Percentiles rank a stretch among this genome's conserved stretches.
Conservation (phyloP, 208 protist species). For the Leishmania major region DNA sequence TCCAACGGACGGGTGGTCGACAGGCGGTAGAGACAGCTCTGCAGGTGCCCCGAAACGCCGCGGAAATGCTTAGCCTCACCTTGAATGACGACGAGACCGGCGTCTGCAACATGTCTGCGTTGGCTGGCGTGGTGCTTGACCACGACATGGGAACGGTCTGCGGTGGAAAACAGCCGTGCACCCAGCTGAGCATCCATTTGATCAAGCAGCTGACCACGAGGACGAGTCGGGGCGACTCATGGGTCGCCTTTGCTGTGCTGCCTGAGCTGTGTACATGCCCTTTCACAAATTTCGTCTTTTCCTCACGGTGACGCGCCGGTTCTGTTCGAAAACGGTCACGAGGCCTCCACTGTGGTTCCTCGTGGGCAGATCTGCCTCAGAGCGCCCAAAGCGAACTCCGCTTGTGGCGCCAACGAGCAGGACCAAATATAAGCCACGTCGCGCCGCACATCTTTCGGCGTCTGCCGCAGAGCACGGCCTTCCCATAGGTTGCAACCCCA, state of each 20-base stretch:
- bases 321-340: not conserved
- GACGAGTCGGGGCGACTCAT: not conserved
- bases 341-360: not conserved
- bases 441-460: not conserved
- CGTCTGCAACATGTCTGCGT: not conserved
- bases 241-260: not conserved
- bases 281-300: not conserved
- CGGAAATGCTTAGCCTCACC: not conserved
- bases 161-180: not conserved
- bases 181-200: not conserved
- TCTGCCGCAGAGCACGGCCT: not conserved
- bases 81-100: not conserved
- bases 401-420: not conserved
- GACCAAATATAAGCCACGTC: not conserved
- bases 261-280: not conserved
- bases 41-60: not conserved
- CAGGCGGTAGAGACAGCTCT: not conserved
- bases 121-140: not conserved
- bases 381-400: not conserved
- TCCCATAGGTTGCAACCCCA: not conserved
- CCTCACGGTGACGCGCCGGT: not conserved
- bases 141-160: not conserved
- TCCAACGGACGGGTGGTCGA: not conserved
- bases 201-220: not conserved
- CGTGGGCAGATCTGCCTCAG: not conserved